Conservation (phyloP, 805 yeast species). For the Candida andamanensis region DNA sequence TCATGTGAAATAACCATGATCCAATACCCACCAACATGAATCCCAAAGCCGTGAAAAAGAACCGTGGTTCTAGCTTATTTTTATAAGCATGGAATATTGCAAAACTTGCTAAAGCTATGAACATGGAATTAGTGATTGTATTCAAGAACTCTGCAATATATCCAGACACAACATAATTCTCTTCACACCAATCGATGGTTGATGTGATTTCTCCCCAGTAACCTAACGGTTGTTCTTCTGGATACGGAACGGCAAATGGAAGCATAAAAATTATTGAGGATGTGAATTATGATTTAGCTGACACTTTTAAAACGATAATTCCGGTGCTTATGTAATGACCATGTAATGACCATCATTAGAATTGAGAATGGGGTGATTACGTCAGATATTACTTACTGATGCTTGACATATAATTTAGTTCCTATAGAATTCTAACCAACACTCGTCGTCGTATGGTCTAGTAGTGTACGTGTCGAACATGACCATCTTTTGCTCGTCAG, state of each 20-base stretch:
- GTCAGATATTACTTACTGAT: too few relatives aligned
- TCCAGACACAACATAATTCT: constrained; percentile 81
- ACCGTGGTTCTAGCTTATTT: constrained; percentile 65
- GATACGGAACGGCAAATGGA: constrained; percentile 51
- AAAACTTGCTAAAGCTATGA: constrained; percentile 50
- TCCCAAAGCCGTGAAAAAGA: constrained; percentile 67
- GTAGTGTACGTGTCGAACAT: constrained; percentile 56
- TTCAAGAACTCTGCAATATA: constrained; percentile 90
- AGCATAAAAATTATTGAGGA: constrained; percentile 24
- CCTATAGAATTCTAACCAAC: constrained; percentile 41
- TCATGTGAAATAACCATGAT: constrained; percentile 95
- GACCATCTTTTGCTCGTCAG: constrained; percentile 46
- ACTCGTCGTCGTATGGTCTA: constrained; percentile 47
- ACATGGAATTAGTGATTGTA: constrained; percentile 69
- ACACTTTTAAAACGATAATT: too few relatives aligned
- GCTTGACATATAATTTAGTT: too few relatives aligned
- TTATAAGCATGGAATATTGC: constrained; percentile 57
- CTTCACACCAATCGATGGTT: constrained; percentile 99
- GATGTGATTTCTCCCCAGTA: constrained; percentile 84
- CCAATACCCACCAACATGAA: constrained; percentile 90
- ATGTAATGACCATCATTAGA: too few relatives aligned
- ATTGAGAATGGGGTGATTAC: too few relatives aligned
- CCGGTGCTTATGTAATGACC: too few relatives aligned
- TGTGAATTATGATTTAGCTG: too few relatives aligned
- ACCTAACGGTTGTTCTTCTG: constrained; percentile 51